Base-by-base conservation (phyloP, 1,284 basidiomycete genomes). In the Earliella scabrosa region DNA sequence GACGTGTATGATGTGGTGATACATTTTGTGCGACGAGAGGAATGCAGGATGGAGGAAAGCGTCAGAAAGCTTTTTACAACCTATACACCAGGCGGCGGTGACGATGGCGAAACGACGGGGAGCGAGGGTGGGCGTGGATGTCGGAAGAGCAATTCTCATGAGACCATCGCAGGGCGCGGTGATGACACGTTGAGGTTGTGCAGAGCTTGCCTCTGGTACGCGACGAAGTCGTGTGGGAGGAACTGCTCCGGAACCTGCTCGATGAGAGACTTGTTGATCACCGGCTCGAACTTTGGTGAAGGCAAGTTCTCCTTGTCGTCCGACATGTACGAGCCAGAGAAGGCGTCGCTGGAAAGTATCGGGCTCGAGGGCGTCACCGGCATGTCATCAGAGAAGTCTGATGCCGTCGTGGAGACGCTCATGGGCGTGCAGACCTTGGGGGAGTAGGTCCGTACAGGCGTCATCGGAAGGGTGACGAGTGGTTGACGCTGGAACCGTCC, bases 231-330 rank as follows among this genome's bases (percentile, higher is more conserved):
- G 68, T 90, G 87, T 2, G 90, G 87, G 56, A 90, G 80, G 70
- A 80, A 90, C 68, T 92, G 87, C 56, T 91, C 89, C 39, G 87
- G 83, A 23, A 84, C 75, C 50, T 79, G 76, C 66, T 88, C 88
- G 56, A 82, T 75, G 56, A 80, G 80, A 61, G 83, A 83, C 73
- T 92, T 90, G 73, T 84, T 88, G 64, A 89, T 69, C 50, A 83
- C 76, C 54, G 86, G 82, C 75, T 90, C 88, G 65, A 88, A 89
- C 43, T 80, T 77, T 29, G 71, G 67, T 13, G 72, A 73, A 16
- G 85, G 80, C 58, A 85, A 72, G 65, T 93, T 93, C 76, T 93
- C 90, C 80, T 93, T 92, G 73, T 92, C 87, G 58, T 87, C 84
- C 16, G 83, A 79, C 67, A 81, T 71, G 59, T 77, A 73, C 50